Conservation (phyloP, 306 rosid species). For the Acacia crassicarpa region DNA sequence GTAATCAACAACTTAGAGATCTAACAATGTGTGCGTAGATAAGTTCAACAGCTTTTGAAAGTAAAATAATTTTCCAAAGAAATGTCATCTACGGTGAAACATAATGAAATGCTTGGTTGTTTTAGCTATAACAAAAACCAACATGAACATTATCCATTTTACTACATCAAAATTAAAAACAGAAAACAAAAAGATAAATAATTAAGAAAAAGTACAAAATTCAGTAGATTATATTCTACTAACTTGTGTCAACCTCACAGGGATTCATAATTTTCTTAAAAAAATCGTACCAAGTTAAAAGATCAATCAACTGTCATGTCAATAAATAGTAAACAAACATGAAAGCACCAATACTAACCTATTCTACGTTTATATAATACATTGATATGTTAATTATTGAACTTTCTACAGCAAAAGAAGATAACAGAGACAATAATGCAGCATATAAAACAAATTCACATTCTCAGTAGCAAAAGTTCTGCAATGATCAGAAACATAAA, state of each 20-base stretch:
- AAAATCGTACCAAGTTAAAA: neutral
- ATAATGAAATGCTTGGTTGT: neutral
- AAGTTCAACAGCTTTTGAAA: neutral
- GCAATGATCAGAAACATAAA: neutral
- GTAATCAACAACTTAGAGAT: conserved; percentile 19
- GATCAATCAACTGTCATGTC: neutral
- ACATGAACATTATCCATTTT: neutral
- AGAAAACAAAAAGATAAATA: neutral
- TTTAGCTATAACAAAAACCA: neutral
- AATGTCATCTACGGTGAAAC: neutral
- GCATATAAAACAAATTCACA: neutral
- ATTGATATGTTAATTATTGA: neutral
- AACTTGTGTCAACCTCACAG: neutral
- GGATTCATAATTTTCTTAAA: neutral
- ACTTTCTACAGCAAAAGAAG: neutral
- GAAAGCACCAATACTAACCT: neutral
- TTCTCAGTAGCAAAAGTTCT: neutral
- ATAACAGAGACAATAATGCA: neutral
- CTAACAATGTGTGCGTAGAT: neutral
- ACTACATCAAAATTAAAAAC: neutral
- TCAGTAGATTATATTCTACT: neutral
- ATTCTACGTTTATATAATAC: neutral
- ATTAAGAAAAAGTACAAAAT: neutral
- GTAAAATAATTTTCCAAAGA: neutral
- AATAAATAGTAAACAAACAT: neutral